Conservation (phyloP, 257 asterid species). For the Lycium ferocissimum region DNA sequence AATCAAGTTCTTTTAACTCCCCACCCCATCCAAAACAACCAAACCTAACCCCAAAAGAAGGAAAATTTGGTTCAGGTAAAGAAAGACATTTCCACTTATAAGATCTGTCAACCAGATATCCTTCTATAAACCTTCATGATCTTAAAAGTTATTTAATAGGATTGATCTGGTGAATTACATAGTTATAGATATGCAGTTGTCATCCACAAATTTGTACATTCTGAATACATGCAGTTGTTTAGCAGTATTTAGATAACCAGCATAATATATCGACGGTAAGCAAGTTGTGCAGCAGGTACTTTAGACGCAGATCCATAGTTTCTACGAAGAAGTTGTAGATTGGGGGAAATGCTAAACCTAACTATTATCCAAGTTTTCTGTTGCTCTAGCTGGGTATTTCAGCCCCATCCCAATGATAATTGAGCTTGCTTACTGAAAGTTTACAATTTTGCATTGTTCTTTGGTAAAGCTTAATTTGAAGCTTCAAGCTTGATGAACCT, state of each 20-base stretch:
- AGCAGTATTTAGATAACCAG: constrained; percentile 9
- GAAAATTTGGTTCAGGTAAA: background rate
- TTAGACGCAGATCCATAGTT: background rate
- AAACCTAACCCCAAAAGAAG: background rate
- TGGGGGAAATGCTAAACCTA: background rate
- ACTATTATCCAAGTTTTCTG: background rate
- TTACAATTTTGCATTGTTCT: constrained; percentile 1
- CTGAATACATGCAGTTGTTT: background rate
- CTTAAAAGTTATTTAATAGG: constrained; percentile 12
- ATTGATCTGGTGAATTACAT: background rate
- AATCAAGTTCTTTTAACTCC: constrained; percentile 8
- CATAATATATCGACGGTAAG: background rate
- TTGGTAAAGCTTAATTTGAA: background rate
- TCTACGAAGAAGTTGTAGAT: background rate
- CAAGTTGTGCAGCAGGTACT: constrained; percentile 3
- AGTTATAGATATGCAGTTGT: background rate
- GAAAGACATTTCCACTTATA: background rate
- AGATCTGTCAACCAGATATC: constrained; percentile 1
- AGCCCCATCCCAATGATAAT: background rate
- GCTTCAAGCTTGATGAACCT: background rate
- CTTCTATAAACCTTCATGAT: background rate
- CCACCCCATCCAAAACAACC: background rate
- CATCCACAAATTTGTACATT: background rate
- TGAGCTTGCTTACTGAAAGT: constrained; percentile 16
- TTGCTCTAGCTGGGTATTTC: background rate